Base-by-base conservation (phyloP, 2,329 filamentous ascomycete species). In the Aspergillus costaricaensis region DNA sequence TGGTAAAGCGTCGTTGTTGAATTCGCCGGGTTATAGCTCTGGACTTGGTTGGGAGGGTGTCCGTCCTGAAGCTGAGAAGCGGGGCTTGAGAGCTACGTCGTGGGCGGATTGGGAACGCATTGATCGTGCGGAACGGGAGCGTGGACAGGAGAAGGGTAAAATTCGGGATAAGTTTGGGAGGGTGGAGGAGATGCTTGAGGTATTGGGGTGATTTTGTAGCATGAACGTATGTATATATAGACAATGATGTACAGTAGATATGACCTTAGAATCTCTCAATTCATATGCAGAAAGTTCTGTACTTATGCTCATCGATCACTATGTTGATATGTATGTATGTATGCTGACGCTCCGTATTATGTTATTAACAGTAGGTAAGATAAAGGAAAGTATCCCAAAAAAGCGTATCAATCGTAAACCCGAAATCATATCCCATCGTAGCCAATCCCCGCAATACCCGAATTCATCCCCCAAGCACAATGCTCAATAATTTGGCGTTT, bases 41-140 rank as follows among this genome's bases (percentile, higher is more conserved):
- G 79, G 79, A 7, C 68, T 80, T 19, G 94, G 93, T 0, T 98
- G 93, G 93, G 87, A 92, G 4, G 91, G 84, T 1, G 82, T 98
- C 12, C 86, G 83, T 66, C 71, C 79, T 10, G 88, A 91, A 51
- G 81, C 85, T 0, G 77, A 84, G 55, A 76, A 75, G 30, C 80
- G 80, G 60, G 85, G 85, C 2, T 81, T 88, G 4, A 82, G 82
- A 57, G 83, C 86, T 14, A 88, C 97, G 17, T 86, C 82, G 51
- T 99, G 95, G 95, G 76, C 85, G 23, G 91, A 96, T 67, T 99
- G 95, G 95, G 81, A 86, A 75, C 87, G 80, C 64, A 97, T 99
- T 64, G 92, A 99, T 75, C 76, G 78, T n/a, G 88, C 83, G 3
- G 95, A 99, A 77, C 86, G 81, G 68, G 80, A 85, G 58, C 83